These are phyloP conservation scores for Hymenoscyphus scutula DNA, from an alignment of 2,329 filamentous ascomycete genomes.

Conservation along the genomic window DNA sequence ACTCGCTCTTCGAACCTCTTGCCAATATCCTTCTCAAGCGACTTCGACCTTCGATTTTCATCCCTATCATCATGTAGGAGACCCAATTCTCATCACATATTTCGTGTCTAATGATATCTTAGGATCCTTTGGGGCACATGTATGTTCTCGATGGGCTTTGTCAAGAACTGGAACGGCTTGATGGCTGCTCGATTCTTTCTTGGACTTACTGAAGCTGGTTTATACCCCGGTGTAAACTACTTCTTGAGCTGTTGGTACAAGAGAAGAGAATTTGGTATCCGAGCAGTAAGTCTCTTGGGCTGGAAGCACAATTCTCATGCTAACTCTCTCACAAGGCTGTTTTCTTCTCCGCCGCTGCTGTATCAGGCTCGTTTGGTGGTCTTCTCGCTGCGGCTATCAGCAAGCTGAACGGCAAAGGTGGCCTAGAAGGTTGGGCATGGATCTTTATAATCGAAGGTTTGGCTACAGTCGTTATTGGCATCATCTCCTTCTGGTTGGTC, in stretches of 20 bases:
- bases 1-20: constrained; percentile 67
- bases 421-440: constrained; percentile 47
- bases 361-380: constrained; percentile 50
- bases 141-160: constrained; percentile 19
- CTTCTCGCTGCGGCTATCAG: constrained; percentile 45
- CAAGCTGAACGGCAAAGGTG: constrained; percentile 44
- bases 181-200: constrained; percentile 67
- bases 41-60: constrained; percentile 68
- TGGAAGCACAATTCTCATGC: constrained; percentile 30
- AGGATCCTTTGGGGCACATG: constrained; percentile 45
- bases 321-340: constrained; percentile 52
- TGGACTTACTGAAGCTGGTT: constrained; percentile 49
- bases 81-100: not conserved
- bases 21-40: constrained; percentile 69
- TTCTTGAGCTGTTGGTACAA: constrained; percentile 63
- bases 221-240: constrained; percentile 62
- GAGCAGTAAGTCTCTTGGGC: constrained; percentile 44
- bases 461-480: constrained; percentile 42
- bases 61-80: constrained; percentile 71
- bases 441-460: constrained; percentile 52
- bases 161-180: constrained; percentile 59
- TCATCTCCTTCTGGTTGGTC: constrained; percentile 22
- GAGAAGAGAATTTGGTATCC: constrained; percentile 55
- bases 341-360: constrained; percentile 54
- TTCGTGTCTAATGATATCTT: not conserved